phyloP scores from a whole-genome alignment of 257 asterid species.

The Anisodus tanguticus region DNA sequence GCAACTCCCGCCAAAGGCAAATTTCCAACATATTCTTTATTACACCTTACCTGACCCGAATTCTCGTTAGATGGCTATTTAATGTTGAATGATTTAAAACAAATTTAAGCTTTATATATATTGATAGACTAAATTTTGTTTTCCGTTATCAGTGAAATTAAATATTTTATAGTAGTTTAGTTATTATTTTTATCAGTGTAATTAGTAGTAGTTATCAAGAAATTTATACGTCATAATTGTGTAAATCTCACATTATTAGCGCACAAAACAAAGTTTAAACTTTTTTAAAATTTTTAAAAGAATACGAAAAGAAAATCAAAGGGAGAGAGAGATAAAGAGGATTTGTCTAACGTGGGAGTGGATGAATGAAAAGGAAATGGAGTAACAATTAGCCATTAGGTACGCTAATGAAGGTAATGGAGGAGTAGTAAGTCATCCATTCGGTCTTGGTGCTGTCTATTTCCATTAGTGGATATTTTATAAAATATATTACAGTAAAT shows the following conservation, averaged over 20 bases:
- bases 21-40: no score
- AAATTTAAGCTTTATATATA: no score
- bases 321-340: neutral
- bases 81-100: no score
- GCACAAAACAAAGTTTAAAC: neutral
- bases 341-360: constrained; percentile 37
- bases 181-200: no score
- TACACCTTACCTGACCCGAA: no score
- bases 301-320: neutral
- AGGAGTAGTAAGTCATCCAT: constrained; percentile 34
- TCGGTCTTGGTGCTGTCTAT: constrained; percentile 38
- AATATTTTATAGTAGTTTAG: no score
- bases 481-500: neutral
- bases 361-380: constrained; percentile 35
- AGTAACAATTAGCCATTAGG: constrained; percentile 34
- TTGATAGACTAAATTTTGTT: no score
- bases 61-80: no score
- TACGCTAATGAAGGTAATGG: constrained; percentile 35
- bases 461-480: constrained; percentile 36
- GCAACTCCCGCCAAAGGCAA: no score
- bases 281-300: no score
- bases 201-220: neutral
- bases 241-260: neutral
- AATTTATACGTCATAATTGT: neutral
- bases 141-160: no score